A percentile compares a stretch with the other conserved stretches of the same genome.
Evolutionary conservation across 2,329 filamentous ascomycete genomes (phyloP).

Genomic region (Monilinia vaccinii-corymbosi): DNA sequence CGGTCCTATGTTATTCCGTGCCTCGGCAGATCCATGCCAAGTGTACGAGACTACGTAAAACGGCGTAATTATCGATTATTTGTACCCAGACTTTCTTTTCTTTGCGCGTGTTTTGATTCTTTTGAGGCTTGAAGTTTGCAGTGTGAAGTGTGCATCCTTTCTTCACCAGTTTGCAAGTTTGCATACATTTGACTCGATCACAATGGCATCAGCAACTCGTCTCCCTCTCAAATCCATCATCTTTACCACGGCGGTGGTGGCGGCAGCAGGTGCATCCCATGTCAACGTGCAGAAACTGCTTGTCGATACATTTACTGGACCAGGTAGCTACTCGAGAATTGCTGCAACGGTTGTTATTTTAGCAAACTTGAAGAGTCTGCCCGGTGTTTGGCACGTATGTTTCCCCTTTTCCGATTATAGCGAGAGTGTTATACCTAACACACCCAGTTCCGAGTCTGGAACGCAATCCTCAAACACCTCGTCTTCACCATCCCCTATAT

Average conservation of each 20-base stretch:
- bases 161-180: background rate
- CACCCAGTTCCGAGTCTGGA: conserved; percentile 37
- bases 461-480: conserved; percentile 37
- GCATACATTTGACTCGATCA: background rate
- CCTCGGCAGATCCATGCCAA: conserved; percentile 1
- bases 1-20: background rate
- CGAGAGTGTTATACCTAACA: background rate
- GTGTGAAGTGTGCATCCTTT: background rate
- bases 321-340: conserved; percentile 27
- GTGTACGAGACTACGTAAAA: background rate
- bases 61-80: background rate
- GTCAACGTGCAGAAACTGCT: conserved; percentile 19
- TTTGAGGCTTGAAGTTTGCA: background rate
- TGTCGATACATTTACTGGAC: conserved; percentile 23
- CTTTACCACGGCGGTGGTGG: conserved; percentile 17
- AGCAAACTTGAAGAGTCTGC: conserved; percentile 48
- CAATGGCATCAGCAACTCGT: conserved; percentile 27
- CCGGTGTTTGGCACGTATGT: conserved; percentile 51
- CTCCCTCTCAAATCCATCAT: conserved; percentile 26
- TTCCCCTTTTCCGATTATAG: background rate
- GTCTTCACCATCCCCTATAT: conserved; percentile 33
- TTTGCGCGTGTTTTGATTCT: background rate
- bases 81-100: background rate
- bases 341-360: conserved; percentile 33
- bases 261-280: conserved; percentile 19